These are phyloP conservation scores for Ceratocystis ficicola DNA, from an alignment of 2,329 filamentous ascomycete species.

Conservation along the genomic window DNA sequence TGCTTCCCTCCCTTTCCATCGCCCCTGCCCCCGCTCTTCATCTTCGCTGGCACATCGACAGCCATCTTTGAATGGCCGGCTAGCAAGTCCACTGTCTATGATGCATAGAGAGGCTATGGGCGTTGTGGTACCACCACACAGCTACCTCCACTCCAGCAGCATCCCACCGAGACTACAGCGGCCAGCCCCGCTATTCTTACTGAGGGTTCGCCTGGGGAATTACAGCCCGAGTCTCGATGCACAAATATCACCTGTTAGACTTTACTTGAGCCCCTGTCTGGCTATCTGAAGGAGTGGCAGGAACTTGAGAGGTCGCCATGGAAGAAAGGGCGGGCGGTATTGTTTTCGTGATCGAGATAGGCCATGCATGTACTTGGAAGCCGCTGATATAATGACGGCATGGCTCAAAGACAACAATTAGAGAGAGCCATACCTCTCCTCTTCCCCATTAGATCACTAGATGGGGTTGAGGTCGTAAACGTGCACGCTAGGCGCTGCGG, in stretches of 20 bases:
- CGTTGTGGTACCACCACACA: neutral
- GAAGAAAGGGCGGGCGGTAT: neutral
- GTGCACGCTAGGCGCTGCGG: too few species aligned
- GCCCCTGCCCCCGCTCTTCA: too few species aligned
- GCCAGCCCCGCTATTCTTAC: neutral
- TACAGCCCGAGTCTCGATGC: neutral
- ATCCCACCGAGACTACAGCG: neutral
- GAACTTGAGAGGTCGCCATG: neutral
- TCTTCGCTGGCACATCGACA: too few species aligned
- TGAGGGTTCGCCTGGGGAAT: neutral
- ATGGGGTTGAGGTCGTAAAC: neutral
- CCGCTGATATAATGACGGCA: neutral
- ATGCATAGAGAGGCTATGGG: too few species aligned
- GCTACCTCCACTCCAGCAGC: neutral
- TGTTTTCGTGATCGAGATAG: neutral
- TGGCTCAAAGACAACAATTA: neutral
- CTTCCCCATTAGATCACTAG: neutral
- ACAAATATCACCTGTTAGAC: neutral
- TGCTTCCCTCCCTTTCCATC: too few species aligned
- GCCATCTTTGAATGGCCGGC: too few species aligned
- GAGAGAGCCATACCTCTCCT: neutral
- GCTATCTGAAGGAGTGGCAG: neutral
- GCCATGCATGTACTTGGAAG: neutral
- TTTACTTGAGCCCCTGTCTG: neutral
- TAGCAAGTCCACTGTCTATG: too few species aligned